Conservation (phyloP, 768 basidiomycete genomes). For the Naganishia kalamii region DNA sequence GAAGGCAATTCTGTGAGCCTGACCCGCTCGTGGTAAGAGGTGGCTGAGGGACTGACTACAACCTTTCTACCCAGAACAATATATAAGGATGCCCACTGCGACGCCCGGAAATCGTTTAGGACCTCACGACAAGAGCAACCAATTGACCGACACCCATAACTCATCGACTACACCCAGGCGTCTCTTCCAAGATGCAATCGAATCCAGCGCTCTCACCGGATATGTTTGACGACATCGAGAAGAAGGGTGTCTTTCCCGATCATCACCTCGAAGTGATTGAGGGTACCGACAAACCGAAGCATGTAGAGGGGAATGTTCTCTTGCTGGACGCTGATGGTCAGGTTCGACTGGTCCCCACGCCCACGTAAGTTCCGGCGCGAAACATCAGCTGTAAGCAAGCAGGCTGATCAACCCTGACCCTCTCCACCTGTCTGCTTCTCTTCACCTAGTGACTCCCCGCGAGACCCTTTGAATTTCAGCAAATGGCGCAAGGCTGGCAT, state of each 20-base stretch:
- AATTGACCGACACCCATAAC: no score
- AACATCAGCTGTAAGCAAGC: not conserved
- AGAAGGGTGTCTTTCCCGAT: not conserved
- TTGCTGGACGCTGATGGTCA: not conserved
- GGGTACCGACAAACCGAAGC: not conserved
- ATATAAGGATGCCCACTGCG: no score
- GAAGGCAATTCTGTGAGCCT: no score
- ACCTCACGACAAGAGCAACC: no score
- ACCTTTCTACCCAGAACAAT: no score
- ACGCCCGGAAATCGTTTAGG: no score
- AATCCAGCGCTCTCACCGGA: not conserved
- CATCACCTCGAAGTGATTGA: not conserved
- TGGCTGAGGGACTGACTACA: no score
- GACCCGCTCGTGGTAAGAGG: no score
- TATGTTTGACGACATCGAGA: not conserved
- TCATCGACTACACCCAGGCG: no score
- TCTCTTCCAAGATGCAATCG: not conserved
- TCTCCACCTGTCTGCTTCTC: not conserved
- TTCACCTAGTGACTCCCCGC: not conserved
- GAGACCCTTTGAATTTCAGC: constrained; percentile 3
- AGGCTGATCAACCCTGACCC: not conserved
- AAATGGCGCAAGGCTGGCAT: constrained; percentile 7
- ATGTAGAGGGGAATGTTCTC: constrained; percentile 14
- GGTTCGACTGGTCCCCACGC: constrained; percentile 11
- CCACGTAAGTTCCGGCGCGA: constrained; percentile 7